These are phyloP conservation scores for Limnanthes douglasii DNA, from an alignment of 345 rosid species.

Conservation along the genomic window DNA sequence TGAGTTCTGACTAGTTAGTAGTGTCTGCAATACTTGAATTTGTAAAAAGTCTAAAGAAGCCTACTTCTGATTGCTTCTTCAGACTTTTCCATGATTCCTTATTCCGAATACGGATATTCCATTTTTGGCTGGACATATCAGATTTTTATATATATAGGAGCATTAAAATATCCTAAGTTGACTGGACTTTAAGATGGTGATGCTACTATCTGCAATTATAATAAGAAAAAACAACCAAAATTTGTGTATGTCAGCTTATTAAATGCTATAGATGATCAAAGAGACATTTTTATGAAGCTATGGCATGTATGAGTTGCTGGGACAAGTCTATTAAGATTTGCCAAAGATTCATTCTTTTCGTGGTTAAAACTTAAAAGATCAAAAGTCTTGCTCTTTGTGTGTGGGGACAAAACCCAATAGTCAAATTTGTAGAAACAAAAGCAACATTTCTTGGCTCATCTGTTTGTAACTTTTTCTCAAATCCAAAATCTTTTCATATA, in stretches of 20 bases:
- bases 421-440: too few species aligned
- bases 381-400: too few species aligned
- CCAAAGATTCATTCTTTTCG: too few species aligned
- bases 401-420: too few species aligned
- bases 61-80: neutral
- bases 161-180: neutral
- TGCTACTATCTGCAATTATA: too few species aligned
- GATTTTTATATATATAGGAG: neutral
- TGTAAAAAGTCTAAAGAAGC: neutral
- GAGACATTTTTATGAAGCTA: too few species aligned
- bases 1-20: neutral
- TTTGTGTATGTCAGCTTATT: neutral
- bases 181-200: neutral
- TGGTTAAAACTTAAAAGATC: too few species aligned
- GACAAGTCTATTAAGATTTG: too few species aligned
- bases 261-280: neutral
- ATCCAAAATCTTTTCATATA: neutral
- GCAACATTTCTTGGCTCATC: too few species aligned
- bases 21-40: neutral
- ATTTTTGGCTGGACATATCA: neutral
- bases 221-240: neutral
- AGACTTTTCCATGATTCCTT: neutral
- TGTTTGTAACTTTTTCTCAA: neutral
- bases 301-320: too few species aligned
- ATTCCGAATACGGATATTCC: neutral